phyloP scores from a whole-genome alignment of 768 basidiomycete genomes.

The Strobilomyces confusus region DNA sequence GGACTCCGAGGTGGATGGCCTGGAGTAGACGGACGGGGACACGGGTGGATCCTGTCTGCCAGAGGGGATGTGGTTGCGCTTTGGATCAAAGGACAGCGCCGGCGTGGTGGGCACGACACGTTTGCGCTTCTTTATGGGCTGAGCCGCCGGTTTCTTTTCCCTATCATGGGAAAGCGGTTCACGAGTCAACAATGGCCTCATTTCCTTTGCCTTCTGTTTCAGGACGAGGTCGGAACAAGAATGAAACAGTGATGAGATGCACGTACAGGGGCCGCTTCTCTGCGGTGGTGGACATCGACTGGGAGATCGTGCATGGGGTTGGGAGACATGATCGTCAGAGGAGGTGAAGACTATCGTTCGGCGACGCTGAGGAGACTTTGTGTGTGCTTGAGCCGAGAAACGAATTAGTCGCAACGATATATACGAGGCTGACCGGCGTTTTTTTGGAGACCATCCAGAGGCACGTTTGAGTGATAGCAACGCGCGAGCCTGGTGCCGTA shows the following conservation, averaged over 20 bases:
- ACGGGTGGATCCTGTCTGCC: constrained; percentile 19
- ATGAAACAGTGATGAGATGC: constrained; percentile 10
- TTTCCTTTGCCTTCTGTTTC: constrained; percentile 21
- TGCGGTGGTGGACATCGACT: constrained; percentile 15
- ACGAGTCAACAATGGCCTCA: constrained; percentile 17
- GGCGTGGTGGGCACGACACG: constrained; percentile 17
- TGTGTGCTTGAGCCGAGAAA: constrained; percentile 11
- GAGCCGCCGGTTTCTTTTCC: constrained; percentile 18
- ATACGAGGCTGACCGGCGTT: constrained; percentile 25
- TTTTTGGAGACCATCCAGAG: constrained; percentile 14
- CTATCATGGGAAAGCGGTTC: constrained; percentile 24
- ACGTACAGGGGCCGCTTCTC: constrained; percentile 19
- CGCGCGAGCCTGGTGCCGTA: constrained; percentile 34
- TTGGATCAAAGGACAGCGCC: constrained; percentile 19
- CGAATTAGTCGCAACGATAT: constrained; percentile 20
- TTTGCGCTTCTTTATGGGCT: constrained; percentile 24
- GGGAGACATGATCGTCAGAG: constrained; percentile 10
- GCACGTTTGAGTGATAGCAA: constrained; percentile 30
- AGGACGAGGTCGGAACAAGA: constrained; percentile 9
- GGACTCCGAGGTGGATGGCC: constrained; percentile 10
- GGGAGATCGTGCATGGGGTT: constrained; percentile 13
- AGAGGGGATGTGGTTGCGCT: constrained; percentile 15
- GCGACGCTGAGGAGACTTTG: constrained; percentile 11
- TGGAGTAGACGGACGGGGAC: constrained; percentile 4
- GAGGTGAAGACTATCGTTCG: constrained; percentile 10